phyloP scores from a whole-genome alignment of 2,329 filamentous ascomycete species.

The Talaromyces sp. region DNA sequence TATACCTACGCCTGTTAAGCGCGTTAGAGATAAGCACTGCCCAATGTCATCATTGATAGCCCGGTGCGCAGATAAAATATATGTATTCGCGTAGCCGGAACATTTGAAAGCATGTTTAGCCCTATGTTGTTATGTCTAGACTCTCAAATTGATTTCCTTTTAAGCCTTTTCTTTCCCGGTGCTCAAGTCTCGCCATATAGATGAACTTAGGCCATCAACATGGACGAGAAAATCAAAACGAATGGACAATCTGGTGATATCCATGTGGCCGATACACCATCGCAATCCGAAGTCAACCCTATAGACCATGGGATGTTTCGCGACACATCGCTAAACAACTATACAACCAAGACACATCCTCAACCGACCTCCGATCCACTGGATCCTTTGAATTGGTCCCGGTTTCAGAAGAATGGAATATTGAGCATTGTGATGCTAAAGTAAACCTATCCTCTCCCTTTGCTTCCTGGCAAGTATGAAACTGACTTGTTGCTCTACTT shows the following conservation, averaged over 20 bases:
- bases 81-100: background rate
- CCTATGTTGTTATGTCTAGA: background rate
- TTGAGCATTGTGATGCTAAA: conserved; percentile 51
- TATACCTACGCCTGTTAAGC: background rate
- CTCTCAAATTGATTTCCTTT: background rate
- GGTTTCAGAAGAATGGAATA: conserved; percentile 44
- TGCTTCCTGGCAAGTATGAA: background rate
- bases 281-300: background rate
- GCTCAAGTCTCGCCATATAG: background rate
- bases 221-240: background rate
- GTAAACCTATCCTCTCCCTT: conserved; percentile 22
- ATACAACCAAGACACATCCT: conserved; percentile 12
- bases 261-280: background rate
- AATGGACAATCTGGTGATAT: background rate
- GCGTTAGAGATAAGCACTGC: background rate
- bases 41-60: background rate
- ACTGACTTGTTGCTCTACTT: background rate
- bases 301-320: background rate
- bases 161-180: background rate
- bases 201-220: background rate
- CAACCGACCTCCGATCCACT: conserved; percentile 14
- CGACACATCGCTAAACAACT: background rate
- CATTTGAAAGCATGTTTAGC: background rate
- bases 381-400: background rate
- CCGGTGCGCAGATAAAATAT: background rate